Evolutionary conservation across 805 yeast genomes (phyloP).

Genomic region (Cyberlindnera xishuangbannaensis): DNA sequence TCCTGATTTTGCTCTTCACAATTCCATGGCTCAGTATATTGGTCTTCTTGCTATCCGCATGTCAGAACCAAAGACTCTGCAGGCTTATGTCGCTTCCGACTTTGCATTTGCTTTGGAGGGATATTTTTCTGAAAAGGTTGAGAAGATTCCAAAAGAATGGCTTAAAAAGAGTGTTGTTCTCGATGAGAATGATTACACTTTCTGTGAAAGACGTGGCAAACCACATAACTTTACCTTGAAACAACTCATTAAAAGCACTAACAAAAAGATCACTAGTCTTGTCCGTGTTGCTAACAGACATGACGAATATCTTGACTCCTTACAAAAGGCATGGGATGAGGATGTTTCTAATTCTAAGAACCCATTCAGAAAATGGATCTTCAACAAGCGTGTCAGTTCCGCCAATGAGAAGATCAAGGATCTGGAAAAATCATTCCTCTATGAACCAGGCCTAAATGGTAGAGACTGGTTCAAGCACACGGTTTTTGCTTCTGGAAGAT

Average conservation of each 20-base stretch:
- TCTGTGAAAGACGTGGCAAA: constrained; percentile 8
- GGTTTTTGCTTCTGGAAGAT: constrained; percentile 48
- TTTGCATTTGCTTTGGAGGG: constrained; percentile 35
- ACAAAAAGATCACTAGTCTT: constrained; percentile 24
- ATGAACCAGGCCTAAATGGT: constrained; percentile 38
- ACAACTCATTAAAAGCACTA: constrained; percentile 26
- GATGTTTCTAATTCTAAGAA: constrained; percentile 25
- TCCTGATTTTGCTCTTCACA: constrained; percentile 56
- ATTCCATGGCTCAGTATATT: constrained; percentile 45
- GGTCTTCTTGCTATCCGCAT: constrained; percentile 46
- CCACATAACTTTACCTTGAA: constrained; percentile 18
- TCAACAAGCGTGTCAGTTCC: constrained; percentile 21
- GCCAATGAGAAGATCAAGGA: constrained; percentile 34
- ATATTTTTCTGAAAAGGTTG: constrained; percentile 33
- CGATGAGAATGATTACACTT: constrained; percentile 8
- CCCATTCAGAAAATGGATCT: constrained; percentile 27
- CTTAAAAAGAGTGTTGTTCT: constrained; percentile 15
- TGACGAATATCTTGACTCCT: constrained; percentile 20
- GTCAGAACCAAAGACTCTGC: constrained; percentile 42
- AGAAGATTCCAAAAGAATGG: constrained; percentile 36
- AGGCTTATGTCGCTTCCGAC: constrained; percentile 29
- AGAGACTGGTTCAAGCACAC: constrained; percentile 52
- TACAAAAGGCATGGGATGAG: constrained; percentile 26
- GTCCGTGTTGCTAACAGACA: constrained; percentile 19
- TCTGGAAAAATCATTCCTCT: constrained; percentile 41